These are phyloP conservation scores for Atkinsonella texensis DNA, from an alignment of 2,329 filamentous ascomycete genomes.

Conservation along the genomic window DNA sequence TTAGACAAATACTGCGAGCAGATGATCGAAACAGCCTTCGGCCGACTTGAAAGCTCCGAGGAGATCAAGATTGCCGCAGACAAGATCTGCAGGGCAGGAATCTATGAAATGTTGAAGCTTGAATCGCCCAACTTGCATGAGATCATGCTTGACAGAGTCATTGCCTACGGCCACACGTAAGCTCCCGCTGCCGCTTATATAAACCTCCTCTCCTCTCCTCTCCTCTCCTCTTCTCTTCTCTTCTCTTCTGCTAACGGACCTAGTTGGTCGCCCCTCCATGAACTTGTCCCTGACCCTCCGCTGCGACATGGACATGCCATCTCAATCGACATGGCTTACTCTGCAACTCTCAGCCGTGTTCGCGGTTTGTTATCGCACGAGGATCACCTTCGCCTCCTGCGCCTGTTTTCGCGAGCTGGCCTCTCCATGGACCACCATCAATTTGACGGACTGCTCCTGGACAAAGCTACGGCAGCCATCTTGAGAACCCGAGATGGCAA, in stretches of 20 bases:
- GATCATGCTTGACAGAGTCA: slow-evolving; percentile 59
- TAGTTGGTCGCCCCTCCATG: slow-evolving; percentile 60
- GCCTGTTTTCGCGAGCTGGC: slow-evolving; percentile 56
- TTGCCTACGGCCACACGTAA: slow-evolving; percentile 61
- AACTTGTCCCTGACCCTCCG: slow-evolving; percentile 55
- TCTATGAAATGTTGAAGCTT: slow-evolving; percentile 61
- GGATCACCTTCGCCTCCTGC: slow-evolving; percentile 51
- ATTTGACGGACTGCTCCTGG: slow-evolving; percentile 53
- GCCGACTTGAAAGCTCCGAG: slow-evolving; percentile 41
- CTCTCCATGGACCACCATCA: slow-evolving; percentile 59
- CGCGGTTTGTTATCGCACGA: slow-evolving; percentile 47
- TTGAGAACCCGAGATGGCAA: slow-evolving; percentile 59
- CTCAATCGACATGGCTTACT: slow-evolving; percentile 66
- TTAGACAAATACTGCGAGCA: slow-evolving; percentile 59
- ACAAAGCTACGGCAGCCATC: slow-evolving; percentile 55
- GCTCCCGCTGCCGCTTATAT: slow-evolving; percentile 11
- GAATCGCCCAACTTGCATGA: slow-evolving; percentile 65
- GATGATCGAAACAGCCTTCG: slow-evolving; percentile 53
- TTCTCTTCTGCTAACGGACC: background rate
- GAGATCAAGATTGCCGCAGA: slow-evolving; percentile 34
- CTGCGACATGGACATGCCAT: slow-evolving; percentile 64
- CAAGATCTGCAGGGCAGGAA: slow-evolving; percentile 55
- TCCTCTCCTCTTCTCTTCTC: too few species aligned
- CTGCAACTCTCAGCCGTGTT: slow-evolving; percentile 52
- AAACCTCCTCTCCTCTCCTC: too few species aligned